Evolutionary conservation across 805 yeast species (phyloP), one percentile per base, ranked within the genome.

Genomic region (Sugiyamaella mastotermitis): DNA sequence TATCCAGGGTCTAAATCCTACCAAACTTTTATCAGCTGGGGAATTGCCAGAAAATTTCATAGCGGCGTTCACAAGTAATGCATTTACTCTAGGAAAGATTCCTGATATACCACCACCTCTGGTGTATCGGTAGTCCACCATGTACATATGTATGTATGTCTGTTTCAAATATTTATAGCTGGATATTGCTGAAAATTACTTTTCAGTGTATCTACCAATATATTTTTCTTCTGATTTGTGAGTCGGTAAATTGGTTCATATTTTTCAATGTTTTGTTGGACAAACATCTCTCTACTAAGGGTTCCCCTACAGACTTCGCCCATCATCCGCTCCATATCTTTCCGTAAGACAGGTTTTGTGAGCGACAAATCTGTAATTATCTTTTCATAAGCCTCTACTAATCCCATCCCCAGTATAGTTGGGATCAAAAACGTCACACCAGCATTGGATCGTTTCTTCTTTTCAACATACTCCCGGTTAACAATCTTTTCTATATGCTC

Each of bases 401-500:
- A 63, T 0, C 92, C 87, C 60, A 81, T 76, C 0, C 98, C 99
- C 7, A 92, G 64, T 5, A 73, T 72, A 0, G 95, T 79, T 0
- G 99, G 98, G 4, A 81, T 64, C 10, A 92, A 68, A 33, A 37
- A 36, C 3, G 44, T 14, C 14, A 17, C 16, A 20, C 35, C 28
- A 20, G 40, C 40, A 10, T 25, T 18, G 19, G 14, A 10, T 8
- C 9, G 21, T 14, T 34, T 21, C 8, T 26, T 31, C 34, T 37
- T 46, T 20, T 35, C 31, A 58, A 63, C 37, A 52, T 88, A 94
- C 14, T 77, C 76, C 37, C 98, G 62, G 8, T 59, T 58, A 20
- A 72, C 62, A 30, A 92, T 78, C 54, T 83, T 88, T 41, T 83
- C 87, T 26, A 92, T 92, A 60, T 92, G 99, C 30, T 92, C 98